Evolutionary conservation across 805 yeast species (phyloP), one percentile per base, ranked within the genome.

Genomic region (Debaryomyces hansenii): DNA sequence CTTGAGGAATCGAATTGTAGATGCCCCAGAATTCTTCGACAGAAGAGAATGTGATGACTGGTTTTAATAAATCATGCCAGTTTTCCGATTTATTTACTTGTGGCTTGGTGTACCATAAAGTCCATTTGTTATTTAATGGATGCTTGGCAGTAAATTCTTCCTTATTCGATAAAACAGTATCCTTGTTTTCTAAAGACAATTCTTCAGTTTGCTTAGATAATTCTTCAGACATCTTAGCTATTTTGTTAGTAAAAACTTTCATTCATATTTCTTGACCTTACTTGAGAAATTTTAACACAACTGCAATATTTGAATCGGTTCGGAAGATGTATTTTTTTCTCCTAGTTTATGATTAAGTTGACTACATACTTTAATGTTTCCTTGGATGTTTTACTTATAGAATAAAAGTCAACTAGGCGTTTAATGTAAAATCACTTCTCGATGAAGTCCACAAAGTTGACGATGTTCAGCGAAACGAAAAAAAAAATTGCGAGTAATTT

Each of bases 21-120:
- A 92, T 86, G 20, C 98, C 99, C 99, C 99, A 94, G 75, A 94
- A 94, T 69, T 92, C 97, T 75, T 94, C 99, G 43, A 94, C 98
- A n/a, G 96, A 83, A 45, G 84, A 80, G 60, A 94, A 90, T 20
- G 95, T 82, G 57, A 90, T 92, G 42, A 94, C 95, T 47, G 96
- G 95, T 74, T 90, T 90, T 63, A 94, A 79, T 55, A 90, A 79
- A 62, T 91, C 96, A 45, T 89, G 80, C 98, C 98, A 92, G 60
- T 89, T 83, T 72, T 90, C 96, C 55, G 75, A 74, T 54, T 75
- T 77, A 62, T 84, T 87, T 50, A 83, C 82, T 50, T 89, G 84
- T 51, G 99, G 98, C 75, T 90, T 90, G 49, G 96, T 88, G 79
- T 90, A 94, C 99, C 99, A 92, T 63, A 92, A 80, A 18, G 98